Evolutionary conservation across 169 alveolate genomes (phyloP).

Genomic region (Eimeria maxima): DNA sequence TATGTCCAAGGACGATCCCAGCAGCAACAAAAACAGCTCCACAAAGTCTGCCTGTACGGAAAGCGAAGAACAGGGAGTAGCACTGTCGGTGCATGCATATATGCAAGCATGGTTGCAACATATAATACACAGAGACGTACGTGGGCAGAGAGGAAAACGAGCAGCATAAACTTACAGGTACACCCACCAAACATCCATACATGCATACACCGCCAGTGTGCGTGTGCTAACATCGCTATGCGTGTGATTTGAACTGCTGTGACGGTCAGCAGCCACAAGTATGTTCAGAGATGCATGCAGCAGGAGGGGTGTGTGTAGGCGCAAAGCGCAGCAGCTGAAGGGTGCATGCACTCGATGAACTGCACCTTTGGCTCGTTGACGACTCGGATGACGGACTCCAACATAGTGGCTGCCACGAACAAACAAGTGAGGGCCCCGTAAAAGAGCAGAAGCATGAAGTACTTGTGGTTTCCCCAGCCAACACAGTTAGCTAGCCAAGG

Average conservation of each 20-base stretch:
- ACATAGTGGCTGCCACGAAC: constrained; percentile 87
- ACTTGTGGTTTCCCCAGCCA: constrained; percentile 93
- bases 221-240: background rate
- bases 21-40: constrained; percentile 87
- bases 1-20: constrained; percentile 90
- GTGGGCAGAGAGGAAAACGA: too few species aligned
- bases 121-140: too few species aligned
- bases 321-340: too few species aligned
- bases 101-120: background rate
- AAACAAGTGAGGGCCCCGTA: constrained; percentile 88
- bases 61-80: background rate
- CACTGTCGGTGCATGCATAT: background rate
- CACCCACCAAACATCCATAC: too few species aligned
- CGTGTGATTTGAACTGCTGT: too few species aligned
- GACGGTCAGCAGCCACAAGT: too few species aligned
- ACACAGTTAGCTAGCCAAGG: constrained; percentile 95
- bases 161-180: too few species aligned
- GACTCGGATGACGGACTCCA: constrained; percentile 86
- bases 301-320: too few species aligned
- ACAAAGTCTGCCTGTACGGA: constrained; percentile 87
- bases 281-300: too few species aligned
- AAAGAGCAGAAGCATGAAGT: constrained; percentile 88
- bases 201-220: background rate
- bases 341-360: too few species aligned
- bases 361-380: constrained; percentile 55